Evolutionary conservation across 768 basidiomycete species (phyloP).

Genomic region (Pisolithus orientalis): DNA sequence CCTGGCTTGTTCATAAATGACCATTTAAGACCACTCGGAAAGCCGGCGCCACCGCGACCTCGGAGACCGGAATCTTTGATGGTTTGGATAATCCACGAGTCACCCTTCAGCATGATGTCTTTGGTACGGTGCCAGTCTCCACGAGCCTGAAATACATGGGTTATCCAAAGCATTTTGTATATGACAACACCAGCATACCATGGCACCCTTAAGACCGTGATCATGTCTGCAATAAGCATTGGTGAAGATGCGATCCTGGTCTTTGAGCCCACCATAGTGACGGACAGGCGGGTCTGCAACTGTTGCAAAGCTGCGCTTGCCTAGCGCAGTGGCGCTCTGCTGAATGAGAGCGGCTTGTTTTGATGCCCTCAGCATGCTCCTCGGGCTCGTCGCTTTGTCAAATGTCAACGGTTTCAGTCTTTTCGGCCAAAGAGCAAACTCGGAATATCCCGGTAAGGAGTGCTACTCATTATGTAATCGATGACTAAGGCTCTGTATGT

Average conservation of each 20-base stretch:
- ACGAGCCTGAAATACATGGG: slow-evolving; percentile 49
- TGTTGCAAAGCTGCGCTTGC: slow-evolving; percentile 49
- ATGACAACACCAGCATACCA: slow-evolving; percentile 41
- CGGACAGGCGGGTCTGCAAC: slow-evolving; percentile 82
- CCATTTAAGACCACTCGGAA: slow-evolving; percentile 96
- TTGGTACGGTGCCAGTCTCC: slow-evolving; percentile 99
- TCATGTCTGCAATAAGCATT: slow-evolving; percentile 87
- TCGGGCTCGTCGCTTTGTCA: too few species aligned
- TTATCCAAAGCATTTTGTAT: background rate
- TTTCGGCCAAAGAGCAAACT: too few species aligned
- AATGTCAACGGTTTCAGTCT: too few species aligned
- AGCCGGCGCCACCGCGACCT: slow-evolving; percentile 95
- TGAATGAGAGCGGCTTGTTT: slow-evolving; percentile 19
- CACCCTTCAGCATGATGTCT: slow-evolving; percentile 91
- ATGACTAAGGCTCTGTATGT: too few species aligned
- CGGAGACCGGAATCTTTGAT: slow-evolving; percentile 95
- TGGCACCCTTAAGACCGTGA: slow-evolving; percentile 87
- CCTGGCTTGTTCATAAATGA: slow-evolving; percentile 99
- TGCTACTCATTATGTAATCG: too few species aligned
- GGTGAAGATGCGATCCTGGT: slow-evolving; percentile 92
- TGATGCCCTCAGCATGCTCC: slow-evolving; percentile 22
- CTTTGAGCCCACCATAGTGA: slow-evolving; percentile 89
- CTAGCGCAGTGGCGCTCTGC: slow-evolving; percentile 11
- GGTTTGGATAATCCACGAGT: slow-evolving; percentile 93
- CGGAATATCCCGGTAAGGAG: too few species aligned